phyloP scores from a whole-genome alignment of 2,329 filamentous ascomycete genomes.

The Calonectria pauciramosa region DNA sequence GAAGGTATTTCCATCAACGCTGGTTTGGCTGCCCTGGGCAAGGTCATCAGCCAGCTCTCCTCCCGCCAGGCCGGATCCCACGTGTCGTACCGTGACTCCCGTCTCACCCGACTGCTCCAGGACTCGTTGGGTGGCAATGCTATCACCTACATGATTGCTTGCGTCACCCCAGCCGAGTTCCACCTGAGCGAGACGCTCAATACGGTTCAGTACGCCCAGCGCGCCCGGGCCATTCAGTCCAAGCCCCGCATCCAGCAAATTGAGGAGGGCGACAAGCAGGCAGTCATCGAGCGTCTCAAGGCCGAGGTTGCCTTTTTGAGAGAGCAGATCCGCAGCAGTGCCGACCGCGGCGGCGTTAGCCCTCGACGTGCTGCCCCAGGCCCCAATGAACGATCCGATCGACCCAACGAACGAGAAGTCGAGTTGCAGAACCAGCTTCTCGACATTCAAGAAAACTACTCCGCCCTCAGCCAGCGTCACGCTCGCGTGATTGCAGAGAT shows the following conservation, averaged over 20 bases:
- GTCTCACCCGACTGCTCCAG: slow-evolving; percentile 92
- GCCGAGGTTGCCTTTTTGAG: slow-evolving; percentile 94
- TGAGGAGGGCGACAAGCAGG: slow-evolving; percentile 94
- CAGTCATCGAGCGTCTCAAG: slow-evolving; percentile 91
- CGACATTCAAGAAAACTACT: slow-evolving; percentile 96
- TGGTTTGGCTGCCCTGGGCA: slow-evolving; percentile 92
- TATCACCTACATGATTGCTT: slow-evolving; percentile 99
- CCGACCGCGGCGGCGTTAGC: slow-evolving; percentile 68
- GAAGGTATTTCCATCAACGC: slow-evolving; percentile 99
- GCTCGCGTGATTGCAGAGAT: slow-evolving; percentile 96
- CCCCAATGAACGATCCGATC: slow-evolving; percentile 80
- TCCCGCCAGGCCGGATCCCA: slow-evolving; percentile 89
- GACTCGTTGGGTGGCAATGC: slow-evolving; percentile 97
- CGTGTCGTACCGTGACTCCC: slow-evolving; percentile 98
- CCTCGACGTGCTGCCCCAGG: slow-evolving; percentile 66
- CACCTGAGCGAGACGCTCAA: slow-evolving; percentile 98
- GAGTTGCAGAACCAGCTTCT: slow-evolving; percentile 95
- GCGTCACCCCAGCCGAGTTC: slow-evolving; percentile 96
- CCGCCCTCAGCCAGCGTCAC: slow-evolving; percentile 89
- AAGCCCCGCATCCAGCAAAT: slow-evolving; percentile 96
- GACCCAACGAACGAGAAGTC: slow-evolving; percentile 85
- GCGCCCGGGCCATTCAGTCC: slow-evolving; percentile 95
- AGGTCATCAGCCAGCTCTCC: slow-evolving; percentile 98
- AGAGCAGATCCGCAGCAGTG: slow-evolving; percentile 90
- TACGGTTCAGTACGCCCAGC: slow-evolving; percentile 96